A percentile compares a stretch with the other conserved stretches of the same genome.
phyloP scores from a whole-genome alignment of 345 rosid species.

The Aquilaria malaccensis region DNA sequence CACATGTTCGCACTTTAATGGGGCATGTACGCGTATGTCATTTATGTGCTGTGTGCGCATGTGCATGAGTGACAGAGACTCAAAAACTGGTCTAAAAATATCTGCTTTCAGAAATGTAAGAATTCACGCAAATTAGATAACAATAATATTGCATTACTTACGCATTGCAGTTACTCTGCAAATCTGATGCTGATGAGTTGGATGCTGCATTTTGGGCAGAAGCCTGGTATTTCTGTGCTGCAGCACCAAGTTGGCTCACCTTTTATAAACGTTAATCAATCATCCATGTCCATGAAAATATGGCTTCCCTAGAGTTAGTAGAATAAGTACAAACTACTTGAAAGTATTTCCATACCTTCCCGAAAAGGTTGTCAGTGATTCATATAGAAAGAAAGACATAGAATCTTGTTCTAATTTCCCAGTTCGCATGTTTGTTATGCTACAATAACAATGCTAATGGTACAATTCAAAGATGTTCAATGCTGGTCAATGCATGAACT shows the following conservation, averaged over 20 bases:
- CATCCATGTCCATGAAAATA: background rate
- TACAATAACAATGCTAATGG: no score
- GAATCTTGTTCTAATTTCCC: no score
- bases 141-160: constrained; percentile 20
- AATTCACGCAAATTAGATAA: no score
- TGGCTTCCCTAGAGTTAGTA: background rate
- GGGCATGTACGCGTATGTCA: no score
- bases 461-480: no score
- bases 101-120: background rate
- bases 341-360: background rate
- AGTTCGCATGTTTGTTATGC: no score
- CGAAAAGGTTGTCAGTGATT: background rate
- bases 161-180: constrained; percentile 59
- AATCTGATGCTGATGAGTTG: constrained; percentile 43
- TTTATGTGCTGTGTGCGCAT: background rate
- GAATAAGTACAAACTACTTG: background rate
- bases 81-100: background rate
- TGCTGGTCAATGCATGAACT: no score
- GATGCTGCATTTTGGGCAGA: constrained; percentile 51
- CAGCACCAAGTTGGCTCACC: constrained; percentile 64
- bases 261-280: constrained; percentile 18
- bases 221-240: constrained; percentile 64
- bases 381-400: no score
- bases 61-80: background rate
- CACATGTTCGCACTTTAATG: no score